Evolutionary conservation across 768 basidiomycete genomes (phyloP).

Genomic region (Pluteus cervinus): DNA sequence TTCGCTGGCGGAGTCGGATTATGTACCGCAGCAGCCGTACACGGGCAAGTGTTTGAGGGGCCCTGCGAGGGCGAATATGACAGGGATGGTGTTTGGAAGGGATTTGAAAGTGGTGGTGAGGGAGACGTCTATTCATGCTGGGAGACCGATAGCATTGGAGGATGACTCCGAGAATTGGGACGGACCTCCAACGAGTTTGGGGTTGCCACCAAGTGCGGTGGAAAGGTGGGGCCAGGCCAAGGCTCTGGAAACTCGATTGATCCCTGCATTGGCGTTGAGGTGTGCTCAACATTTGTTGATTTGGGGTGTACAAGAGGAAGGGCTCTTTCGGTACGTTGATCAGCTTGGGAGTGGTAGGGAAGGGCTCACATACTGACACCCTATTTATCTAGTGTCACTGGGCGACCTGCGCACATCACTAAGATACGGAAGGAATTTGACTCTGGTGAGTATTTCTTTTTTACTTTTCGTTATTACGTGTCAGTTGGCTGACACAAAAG

Average conservation of each 20-base stretch:
- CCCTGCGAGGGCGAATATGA: constrained; percentile 32
- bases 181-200: constrained; percentile 8
- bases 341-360: not conserved
- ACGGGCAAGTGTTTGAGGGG: constrained; percentile 56
- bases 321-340: constrained; percentile 69
- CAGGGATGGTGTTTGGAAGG: constrained; percentile 64
- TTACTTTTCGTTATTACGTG: constrained; percentile 8
- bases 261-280: constrained; percentile 76
- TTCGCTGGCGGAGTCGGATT: constrained; percentile 44
- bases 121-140: constrained; percentile 23
- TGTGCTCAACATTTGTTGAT: constrained; percentile 77
- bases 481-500: not conserved
- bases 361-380: constrained; percentile 10
- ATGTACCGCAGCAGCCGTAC: constrained; percentile 35
- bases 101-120: constrained; percentile 35
- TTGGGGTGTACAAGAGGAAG: constrained; percentile 86
- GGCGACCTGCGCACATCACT: constrained; percentile 74
- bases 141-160: constrained; percentile 11
- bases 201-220: constrained; percentile 8
- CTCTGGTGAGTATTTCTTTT: constrained; percentile 39
- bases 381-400: constrained; percentile 56
- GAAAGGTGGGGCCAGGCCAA: constrained; percentile 21
- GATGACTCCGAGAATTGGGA: constrained; percentile 10
- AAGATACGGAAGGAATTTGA: constrained; percentile 80
- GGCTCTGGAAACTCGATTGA: constrained; percentile 40